Conservation (phyloP, 129 eudicot species). For the Flaveria linearis region DNA sequence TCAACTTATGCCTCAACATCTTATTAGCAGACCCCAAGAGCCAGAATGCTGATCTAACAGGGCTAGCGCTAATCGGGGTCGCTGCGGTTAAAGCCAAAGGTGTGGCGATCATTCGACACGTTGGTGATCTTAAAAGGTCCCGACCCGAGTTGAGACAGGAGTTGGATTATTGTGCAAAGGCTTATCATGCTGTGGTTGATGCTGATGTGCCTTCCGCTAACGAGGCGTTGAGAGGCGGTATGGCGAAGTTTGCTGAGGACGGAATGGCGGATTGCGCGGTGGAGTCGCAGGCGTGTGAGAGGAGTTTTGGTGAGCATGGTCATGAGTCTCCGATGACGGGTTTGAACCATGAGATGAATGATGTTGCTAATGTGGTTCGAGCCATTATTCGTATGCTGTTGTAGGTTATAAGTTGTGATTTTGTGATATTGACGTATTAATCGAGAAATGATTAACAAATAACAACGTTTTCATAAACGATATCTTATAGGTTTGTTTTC, state of each 20-base stretch:
- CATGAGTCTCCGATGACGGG: constrained; percentile 25
- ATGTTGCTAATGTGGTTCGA: constrained; percentile 39
- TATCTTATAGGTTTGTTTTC: too few species aligned
- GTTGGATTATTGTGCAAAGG: constrained; percentile 30
- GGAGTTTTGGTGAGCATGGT: constrained; percentile 25
- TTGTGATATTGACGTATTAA: neutral
- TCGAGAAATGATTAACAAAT: too few species aligned
- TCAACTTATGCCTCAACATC: constrained; percentile 36
- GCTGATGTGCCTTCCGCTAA: constrained; percentile 36
- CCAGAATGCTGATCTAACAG: constrained; percentile 42
- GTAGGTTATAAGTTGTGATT: neutral
- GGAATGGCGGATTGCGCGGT: constrained; percentile 43
- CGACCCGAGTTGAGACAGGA: constrained; percentile 12
- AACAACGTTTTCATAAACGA: too few species aligned
- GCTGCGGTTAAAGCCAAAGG: constrained; percentile 38
- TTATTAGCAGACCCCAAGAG: constrained; percentile 40
- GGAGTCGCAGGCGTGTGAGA: constrained; percentile 41
- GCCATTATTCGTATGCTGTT: constrained; percentile 37
- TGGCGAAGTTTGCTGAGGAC: constrained; percentile 47
- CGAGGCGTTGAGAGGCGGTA: constrained; percentile 29
- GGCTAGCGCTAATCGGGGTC: constrained; percentile 41
- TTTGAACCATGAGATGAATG: constrained; percentile 24
- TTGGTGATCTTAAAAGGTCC: constrained; percentile 4
- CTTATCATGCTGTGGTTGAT: constrained; percentile 30
- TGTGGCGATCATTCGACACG: neutral